Conservation (phyloP, 2,329 filamentous ascomycete genomes). For the Xylariaceae sp. region DNA sequence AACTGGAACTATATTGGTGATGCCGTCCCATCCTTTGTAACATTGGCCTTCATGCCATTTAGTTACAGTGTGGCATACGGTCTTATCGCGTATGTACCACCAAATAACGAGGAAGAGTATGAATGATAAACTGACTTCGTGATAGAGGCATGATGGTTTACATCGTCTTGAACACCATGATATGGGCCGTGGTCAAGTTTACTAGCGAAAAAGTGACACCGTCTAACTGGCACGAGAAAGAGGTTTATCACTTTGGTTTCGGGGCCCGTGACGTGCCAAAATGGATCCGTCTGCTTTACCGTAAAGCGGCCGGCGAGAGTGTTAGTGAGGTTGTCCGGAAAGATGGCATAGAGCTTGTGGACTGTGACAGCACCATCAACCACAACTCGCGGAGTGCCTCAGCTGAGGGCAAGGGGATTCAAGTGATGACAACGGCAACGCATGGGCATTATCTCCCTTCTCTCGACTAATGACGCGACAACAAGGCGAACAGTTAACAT, state of each 20-base stretch:
- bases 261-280: slow-evolving; percentile 54
- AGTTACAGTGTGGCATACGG: slow-evolving; percentile 77
- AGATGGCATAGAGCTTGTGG: slow-evolving; percentile 29
- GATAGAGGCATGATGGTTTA: slow-evolving; percentile 50
- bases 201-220: slow-evolving; percentile 46
- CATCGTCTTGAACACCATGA: slow-evolving; percentile 49
- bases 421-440: slow-evolving; percentile 9
- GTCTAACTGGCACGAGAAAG: slow-evolving; percentile 50
- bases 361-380: slow-evolving; percentile 30
- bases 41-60: slow-evolving; percentile 71
- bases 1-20: slow-evolving; percentile 77
- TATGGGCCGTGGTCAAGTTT: slow-evolving; percentile 45
- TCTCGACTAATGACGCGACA: slow-evolving; percentile 19
- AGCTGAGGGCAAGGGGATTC: slow-evolving; percentile 23
- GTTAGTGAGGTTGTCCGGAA: slow-evolving; percentile 19
- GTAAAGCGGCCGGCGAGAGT: slow-evolving; percentile 17
- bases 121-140: neutral
- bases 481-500: neutral
- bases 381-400: slow-evolving; percentile 27
- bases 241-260: slow-evolving; percentile 52
- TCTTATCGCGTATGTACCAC: slow-evolving; percentile 58
- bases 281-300: slow-evolving; percentile 45
- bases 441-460: slow-evolving; percentile 20
- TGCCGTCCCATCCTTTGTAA: slow-evolving; percentile 70
- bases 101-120: slow-evolving; percentile 5